Evolutionary conservation across 1,139 yeast genomes (phyloP), one percentile per base, ranked within the genome.

Genomic region (Geotrichum histeridarum): DNA sequence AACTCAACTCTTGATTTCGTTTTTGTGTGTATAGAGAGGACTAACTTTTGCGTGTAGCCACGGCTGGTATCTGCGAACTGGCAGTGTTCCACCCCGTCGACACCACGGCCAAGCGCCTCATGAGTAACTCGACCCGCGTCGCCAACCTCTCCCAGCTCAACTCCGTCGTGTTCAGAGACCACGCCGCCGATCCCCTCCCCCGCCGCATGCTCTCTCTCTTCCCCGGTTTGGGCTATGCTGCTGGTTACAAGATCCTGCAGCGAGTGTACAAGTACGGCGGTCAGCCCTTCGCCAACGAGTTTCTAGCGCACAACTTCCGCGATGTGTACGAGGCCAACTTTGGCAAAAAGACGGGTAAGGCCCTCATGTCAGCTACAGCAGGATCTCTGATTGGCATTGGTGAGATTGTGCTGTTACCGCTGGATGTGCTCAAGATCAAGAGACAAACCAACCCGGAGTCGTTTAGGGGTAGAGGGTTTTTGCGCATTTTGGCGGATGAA

Each of bases 251-350:
- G 77, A 85, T 93, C 64, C 78, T 93, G 67, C 99, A 93, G 75
- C 84, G 99, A 76, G 97, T 93, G 52, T 93, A 94, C 80, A 93
- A 93, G 74, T 93, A 94, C 71, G 98, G 99, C 69, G 99, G 99
- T 53, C 99, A 93, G 74, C 99, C 99, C 53, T 91, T 90, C 68
- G 99, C 94, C 60, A 93, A 91, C 70, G 99, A 93, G 73, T 88
- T 84, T 68, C 79, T 93, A 69, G 81, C 87, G 64, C 77, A 78
- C 63, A 86, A 89, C 75, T 87, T 83, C 75, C 82, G 80, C 67
- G 75, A 78, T 53, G 68, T 77, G 54, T 93, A 83, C 68, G 96
- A 91, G 64, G 73, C 76, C 57, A 74, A 78, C 48, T 93, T 93
- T 65, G 99, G 99, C 57, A 80, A 88, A 61, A 93, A 93, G 74